Base-by-base conservation (phyloP, 1,284 basidiomycete genomes). In the Irpex rosettiformis region DNA sequence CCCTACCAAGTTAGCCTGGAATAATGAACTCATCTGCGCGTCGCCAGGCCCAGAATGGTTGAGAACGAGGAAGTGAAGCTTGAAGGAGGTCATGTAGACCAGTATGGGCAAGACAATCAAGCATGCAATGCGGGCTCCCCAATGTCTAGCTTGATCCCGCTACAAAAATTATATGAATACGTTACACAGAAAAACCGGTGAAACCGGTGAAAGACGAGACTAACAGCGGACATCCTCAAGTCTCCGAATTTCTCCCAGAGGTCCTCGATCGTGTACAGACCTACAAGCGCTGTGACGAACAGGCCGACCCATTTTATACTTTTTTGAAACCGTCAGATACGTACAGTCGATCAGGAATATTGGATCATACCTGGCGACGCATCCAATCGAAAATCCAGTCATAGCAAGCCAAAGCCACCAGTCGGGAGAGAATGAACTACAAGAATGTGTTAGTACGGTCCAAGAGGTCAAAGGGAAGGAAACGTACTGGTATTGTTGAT, bases 211-310 rank as follows among this genome's bases (percentile, higher is more conserved):
- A 3, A 33, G 11, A 10, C 8, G 33, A 64, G 7, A 77, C 91
- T 65, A 73, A 95, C 93, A 57, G 86, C 79, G 40, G 94, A 84
- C 92, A 99, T 96, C 65, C 85, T 88, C 8, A 98, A 78, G 72
- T 99, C 96, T 11, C 97, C 97, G 72, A 98, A 96, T 75, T 98
- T 98, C 55, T 96, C 90, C 96, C 96, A 99, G 2, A 99, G 84
- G 70, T 99, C 97, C 72, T 98, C 96, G 60, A 98, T 85, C 0
- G 97, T 99, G 75, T 99, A 98, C 2, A 97, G 74, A 33, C 97
- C 96, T 30, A 98, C 94, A 53, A 99, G 79, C 3, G 93, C 90
- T 1, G 94, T 98, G 57, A 93, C 94, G 70, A 99, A 99, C 30
- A 98, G 80, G 40, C 96, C 97, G 52, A 99, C 86, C 89, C 94